Evolutionary conservation across 2,329 filamentous ascomycete species (phyloP), one percentile per base, ranked within the genome.

Genomic region (Fusarium albidum): DNA sequence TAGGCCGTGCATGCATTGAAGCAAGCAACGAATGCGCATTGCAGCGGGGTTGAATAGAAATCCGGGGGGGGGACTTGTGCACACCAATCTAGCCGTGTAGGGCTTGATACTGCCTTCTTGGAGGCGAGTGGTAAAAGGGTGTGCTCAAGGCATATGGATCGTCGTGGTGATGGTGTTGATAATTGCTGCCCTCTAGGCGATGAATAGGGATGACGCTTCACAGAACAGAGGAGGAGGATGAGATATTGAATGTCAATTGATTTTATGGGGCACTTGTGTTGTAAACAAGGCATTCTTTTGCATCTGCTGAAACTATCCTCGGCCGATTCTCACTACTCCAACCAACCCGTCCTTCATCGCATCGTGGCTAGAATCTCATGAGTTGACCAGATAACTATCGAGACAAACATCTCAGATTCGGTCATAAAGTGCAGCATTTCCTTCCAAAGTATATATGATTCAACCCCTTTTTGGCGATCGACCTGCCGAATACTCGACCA

Each of bases 341-440:
- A 52, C 58, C 48, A 38, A 33, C 17, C n/a, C n/a, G n/a, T n/a
- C n/a, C n/a, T n/a, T n/a, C n/a, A n/a, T n/a, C n/a, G n/a, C n/a
- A n/a, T n/a, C n/a, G n/a, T 25, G 42, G 28, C 49, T 44, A 39
- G 27, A 38, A 33, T 46, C 26, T 41, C 39, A 55, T 50, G 62
- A 33, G 45, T 32, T 51, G 26, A 61, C 48, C 42, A 59, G 54
- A 55, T 61, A 61, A 55, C 40, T 61, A 59, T 40, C 26, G 48
- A 11, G 35, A 43, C 41, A 49, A 56, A 56, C 31, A 49, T 61
- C n/a, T 38, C 31, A 32, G 47, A 25, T 39, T 35, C 33, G 4
- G n/a, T 14, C n/a, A n/a, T n/a, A 9, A 27, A 21, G 13, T 37
- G 35, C 41, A 41, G 13, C 35, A 3, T n/a, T 32, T 12, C 9